Base-by-base conservation (phyloP, 1,139 yeast species). In the Geotrichum reessii region DNA sequence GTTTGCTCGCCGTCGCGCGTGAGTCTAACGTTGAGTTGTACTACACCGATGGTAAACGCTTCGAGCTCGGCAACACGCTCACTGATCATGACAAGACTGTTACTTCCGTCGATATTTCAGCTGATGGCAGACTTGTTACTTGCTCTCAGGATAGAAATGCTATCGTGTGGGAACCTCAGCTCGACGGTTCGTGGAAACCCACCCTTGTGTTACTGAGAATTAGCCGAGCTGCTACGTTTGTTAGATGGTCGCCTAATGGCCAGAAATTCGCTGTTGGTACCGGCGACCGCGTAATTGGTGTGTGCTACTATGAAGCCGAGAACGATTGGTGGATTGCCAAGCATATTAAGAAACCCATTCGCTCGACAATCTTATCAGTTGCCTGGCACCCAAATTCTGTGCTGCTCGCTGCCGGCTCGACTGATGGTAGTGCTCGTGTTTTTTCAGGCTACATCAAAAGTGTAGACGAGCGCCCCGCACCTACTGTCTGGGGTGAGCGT, bases 301-400 rank as follows among this genome's bases (percentile, higher is more conserved):
- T 95, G 55, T 95, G 99, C 76, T 93, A 92, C 75, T 93, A 88
- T 73, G 99, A 95, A 73, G 87, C 81, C 63, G 97, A 92, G 69
- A 93, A 93, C 73, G 96, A 95, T 72, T 95, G 99, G 99, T 95
- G 99, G 99, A 92, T 93, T 56, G 90, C 98, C 22, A 93, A 92
- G 75, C 99, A 93, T 75, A 73, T 95, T 75, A 91, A 91, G 78
- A 90, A 89, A 74, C 97, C 97, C 19, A 79, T 92, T 66, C 86
- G 87, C 71, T 88, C 97, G 11, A 90, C 98, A 49, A 81, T 93
- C 65, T 81, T 93, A 65, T 81, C 88, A 50, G 79, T 93, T 57
- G 87, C 86, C 62, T 95, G 99, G 99, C 99, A 95, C 72, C 93
- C 92, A 61, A 95, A 95, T 73, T 87, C 86, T 65, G 95, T 93